These are phyloP conservation scores for Triticum monococcum DNA, from an alignment of 176 grass and related monocot genomes.

Conservation along the genomic window DNA sequence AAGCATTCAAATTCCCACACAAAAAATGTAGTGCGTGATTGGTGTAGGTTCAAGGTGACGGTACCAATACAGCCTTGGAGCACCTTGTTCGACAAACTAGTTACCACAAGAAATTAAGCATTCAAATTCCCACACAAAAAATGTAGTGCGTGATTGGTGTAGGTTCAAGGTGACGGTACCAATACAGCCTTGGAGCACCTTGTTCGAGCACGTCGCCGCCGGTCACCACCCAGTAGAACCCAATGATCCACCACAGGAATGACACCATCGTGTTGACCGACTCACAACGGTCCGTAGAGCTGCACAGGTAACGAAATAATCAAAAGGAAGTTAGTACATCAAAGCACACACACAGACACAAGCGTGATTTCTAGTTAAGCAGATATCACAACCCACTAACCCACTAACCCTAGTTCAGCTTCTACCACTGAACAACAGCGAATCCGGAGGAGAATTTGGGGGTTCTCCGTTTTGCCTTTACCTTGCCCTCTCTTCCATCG, in stretches of 20 bases:
- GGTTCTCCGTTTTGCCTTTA: slow-evolving; percentile 19
- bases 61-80: slow-evolving; percentile 95
- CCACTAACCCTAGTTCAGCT: slow-evolving; percentile 33
- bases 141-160: background rate
- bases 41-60: background rate
- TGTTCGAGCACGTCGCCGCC: slow-evolving; percentile 66
- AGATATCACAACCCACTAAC: slow-evolving; percentile 26
- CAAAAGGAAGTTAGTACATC: background rate
- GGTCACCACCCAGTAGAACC: slow-evolving; percentile 88
- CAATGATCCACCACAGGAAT: slow-evolving; percentile 96
- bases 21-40: background rate
- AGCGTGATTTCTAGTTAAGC: background rate
- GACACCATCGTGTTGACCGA: slow-evolving; percentile 79
- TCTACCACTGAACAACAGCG: background rate
- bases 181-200: slow-evolving; percentile 82
- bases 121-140: background rate
- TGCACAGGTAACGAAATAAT: slow-evolving; percentile 34
- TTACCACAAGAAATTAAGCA: background rate
- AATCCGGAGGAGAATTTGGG: background rate
- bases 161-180: slow-evolving; percentile 45
- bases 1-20: background rate
- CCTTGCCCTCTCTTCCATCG: slow-evolving; percentile 42
- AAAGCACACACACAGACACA: background rate
- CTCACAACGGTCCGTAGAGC: slow-evolving; percentile 66
- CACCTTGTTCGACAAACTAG: slow-evolving; percentile 52